Conservation (phyloP, 148 eudicot genomes). For the Salicornia ramosissima region DNA sequence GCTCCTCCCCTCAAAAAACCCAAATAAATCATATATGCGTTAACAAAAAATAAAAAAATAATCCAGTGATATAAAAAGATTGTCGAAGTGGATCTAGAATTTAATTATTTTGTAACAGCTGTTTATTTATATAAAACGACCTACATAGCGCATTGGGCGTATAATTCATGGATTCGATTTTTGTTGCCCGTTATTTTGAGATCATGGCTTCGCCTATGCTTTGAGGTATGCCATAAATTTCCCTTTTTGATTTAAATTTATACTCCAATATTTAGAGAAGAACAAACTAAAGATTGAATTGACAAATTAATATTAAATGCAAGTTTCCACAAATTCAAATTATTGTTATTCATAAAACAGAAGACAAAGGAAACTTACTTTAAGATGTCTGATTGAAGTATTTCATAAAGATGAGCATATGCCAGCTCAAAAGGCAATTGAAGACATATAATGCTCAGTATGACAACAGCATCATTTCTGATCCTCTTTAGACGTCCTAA, state of each 20-base stretch:
- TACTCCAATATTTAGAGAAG: neutral
- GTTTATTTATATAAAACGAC: too few relatives aligned
- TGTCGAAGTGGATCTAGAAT: too few relatives aligned
- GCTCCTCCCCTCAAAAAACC: too few relatives aligned
- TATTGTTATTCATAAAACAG: neutral
- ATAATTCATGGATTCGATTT: too few relatives aligned
- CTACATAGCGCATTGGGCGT: too few relatives aligned
- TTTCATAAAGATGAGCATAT: conserved; percentile 90
- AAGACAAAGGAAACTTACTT: conserved; percentile 45
- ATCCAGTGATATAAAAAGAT: too few relatives aligned
- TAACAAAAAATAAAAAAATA: too few relatives aligned
- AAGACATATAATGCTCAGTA: conserved; percentile 78
- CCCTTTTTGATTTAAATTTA: neutral
- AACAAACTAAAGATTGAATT: neutral
- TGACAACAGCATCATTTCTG: conserved; percentile 72
- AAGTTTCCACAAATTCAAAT: neutral
- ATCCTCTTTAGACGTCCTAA: conserved; percentile 65
- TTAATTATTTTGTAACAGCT: too few relatives aligned
- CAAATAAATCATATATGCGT: too few relatives aligned
- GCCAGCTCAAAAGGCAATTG: conserved; percentile 94
- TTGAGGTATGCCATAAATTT: too few relatives aligned
- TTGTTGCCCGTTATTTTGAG: too few relatives aligned
- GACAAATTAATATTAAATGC: neutral
- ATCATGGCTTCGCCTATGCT: too few relatives aligned
- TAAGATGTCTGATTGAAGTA: conserved; percentile 44